These are phyloP conservation scores for Tuber borchii DNA, from an alignment of 495 filamentous ascomycete genomes.

Conservation along the genomic window DNA sequence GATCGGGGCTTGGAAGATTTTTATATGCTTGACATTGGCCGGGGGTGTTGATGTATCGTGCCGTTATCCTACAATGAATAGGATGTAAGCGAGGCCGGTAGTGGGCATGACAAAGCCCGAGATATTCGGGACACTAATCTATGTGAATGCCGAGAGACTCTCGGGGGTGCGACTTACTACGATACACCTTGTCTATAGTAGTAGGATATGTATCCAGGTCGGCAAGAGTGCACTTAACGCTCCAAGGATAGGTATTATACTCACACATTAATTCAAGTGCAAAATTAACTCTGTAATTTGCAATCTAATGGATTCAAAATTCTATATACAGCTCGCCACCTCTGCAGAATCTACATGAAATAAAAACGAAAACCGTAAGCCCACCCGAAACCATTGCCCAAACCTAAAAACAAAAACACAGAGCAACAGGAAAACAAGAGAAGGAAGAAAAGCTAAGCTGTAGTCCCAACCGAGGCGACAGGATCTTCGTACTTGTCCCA, in stretches of 20 bases:
- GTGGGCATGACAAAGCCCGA: background rate
- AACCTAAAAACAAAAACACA: conserved; percentile 4
- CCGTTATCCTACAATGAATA: background rate
- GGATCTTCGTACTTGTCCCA: conserved; percentile 59
- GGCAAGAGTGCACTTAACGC: background rate
- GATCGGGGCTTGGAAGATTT: too few relatives aligned
- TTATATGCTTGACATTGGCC: too few relatives aligned
- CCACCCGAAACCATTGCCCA: background rate
- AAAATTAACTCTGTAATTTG: background rate
- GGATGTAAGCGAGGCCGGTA: background rate
- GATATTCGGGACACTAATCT: background rate
- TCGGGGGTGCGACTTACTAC: background rate
- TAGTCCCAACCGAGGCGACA: conserved; percentile 6
- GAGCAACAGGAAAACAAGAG: conserved; percentile 9
- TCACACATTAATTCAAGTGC: background rate
- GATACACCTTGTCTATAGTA: too few relatives aligned
- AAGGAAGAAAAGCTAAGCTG: conserved; percentile 8
- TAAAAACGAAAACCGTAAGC: background rate
- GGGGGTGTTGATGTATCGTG: background rate
- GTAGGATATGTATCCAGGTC: too few relatives aligned
- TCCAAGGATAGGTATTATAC: background rate
- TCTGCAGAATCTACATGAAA: conserved; percentile 8
- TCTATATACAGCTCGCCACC: background rate
- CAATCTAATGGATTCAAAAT: background rate
- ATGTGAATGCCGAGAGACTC: background rate